These are phyloP conservation scores for Strobilomyces dryophilus DNA, from an alignment of 768 basidiomycete species.

Conservation along the genomic window DNA sequence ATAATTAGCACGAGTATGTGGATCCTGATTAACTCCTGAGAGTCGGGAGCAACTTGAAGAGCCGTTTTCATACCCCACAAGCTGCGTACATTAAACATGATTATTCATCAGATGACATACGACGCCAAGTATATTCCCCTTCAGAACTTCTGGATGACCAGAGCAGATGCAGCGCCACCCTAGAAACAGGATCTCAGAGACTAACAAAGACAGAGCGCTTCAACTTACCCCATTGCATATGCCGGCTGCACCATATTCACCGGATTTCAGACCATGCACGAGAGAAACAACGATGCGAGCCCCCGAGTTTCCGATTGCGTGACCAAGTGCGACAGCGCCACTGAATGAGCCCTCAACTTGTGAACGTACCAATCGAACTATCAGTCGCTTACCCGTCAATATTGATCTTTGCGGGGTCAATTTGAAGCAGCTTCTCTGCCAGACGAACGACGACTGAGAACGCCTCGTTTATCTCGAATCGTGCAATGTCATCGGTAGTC, in stretches of 20 bases:
- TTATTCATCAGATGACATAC: conserved; percentile 20
- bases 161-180: conserved; percentile 91
- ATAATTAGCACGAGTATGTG: conserved; percentile 10
- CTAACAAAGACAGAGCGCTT: conserved; percentile 1
- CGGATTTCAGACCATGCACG: conserved; percentile 84
- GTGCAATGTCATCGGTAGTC: conserved; percentile 75
- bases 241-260: conserved; percentile 93
- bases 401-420: conserved; percentile 89
- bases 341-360: conserved; percentile 38
- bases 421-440: conserved; percentile 79
- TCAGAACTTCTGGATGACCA: conserved; percentile 86
- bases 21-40: no score
- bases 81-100: neutral
- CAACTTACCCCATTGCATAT: conserved; percentile 92
- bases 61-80: conserved; percentile 11
- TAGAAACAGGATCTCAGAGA: conserved; percentile 31
- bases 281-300: conserved; percentile 92
- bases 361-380: conserved; percentile 1
- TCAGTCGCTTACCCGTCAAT: conserved; percentile 63
- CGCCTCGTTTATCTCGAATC: conserved; percentile 97
- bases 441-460: conserved; percentile 93
- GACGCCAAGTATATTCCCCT: conserved; percentile 12
- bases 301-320: conserved; percentile 96
- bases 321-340: conserved; percentile 93
- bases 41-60: neutral